Evolutionary conservation across 176 grass and related monocot genomes (phyloP).

Genomic region (Saccharum officinarum): DNA sequence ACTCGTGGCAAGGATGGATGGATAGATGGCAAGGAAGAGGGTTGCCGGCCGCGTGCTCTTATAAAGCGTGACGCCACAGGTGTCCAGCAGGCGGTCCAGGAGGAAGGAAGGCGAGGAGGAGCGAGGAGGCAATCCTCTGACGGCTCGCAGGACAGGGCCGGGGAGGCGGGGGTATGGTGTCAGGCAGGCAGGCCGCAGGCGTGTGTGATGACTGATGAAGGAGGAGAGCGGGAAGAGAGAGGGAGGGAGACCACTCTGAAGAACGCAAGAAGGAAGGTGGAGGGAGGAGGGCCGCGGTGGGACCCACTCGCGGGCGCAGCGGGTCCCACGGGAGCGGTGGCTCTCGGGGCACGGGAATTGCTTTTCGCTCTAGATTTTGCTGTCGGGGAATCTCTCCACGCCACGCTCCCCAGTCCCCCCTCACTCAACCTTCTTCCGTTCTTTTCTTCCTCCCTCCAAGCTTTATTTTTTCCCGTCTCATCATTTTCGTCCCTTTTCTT

Average conservation of each 20-base stretch:
- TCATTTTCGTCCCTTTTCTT: too few relatives aligned
- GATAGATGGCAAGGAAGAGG: background rate
- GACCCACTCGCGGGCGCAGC: background rate
- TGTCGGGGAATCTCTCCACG: too few relatives aligned
- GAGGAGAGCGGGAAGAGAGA: too few relatives aligned
- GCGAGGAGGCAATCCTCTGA: background rate
- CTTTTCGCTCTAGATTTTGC: too few relatives aligned
- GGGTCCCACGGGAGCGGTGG: too few relatives aligned
- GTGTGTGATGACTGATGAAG: background rate
- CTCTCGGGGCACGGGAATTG: too few relatives aligned
- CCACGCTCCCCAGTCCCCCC: too few relatives aligned
- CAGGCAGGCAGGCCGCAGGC: background rate
- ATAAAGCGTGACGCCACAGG: constrained; percentile 19
- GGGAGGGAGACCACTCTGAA: background rate
- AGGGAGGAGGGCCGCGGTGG: background rate
- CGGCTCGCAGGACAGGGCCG: background rate
- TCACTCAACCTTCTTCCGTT: too few relatives aligned
- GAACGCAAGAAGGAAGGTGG: background rate
- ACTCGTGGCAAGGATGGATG: background rate
- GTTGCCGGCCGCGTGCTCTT: background rate
- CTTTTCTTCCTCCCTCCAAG: too few relatives aligned
- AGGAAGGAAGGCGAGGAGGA: too few relatives aligned
- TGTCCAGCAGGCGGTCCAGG: background rate
- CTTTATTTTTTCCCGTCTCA: too few relatives aligned
- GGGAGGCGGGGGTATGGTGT: background rate